Evolutionary conservation across 768 basidiomycete genomes (phyloP).

Genomic region (Tricholoma flavovirens): DNA sequence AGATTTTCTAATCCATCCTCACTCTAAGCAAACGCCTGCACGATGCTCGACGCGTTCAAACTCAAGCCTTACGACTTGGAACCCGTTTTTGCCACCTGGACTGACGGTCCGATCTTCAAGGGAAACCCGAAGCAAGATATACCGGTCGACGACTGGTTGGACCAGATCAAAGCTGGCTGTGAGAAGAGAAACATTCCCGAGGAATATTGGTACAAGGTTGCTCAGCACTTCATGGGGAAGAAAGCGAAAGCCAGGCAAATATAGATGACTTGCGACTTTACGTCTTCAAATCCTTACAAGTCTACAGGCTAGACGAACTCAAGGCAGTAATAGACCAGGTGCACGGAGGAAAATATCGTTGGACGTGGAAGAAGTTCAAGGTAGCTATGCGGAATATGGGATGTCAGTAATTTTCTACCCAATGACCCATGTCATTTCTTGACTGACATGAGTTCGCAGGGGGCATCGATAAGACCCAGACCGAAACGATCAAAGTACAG

Average conservation of each 20-base stretch:
- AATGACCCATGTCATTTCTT: not conserved
- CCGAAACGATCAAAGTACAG: constrained; percentile 38
- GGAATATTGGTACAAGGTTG: constrained; percentile 81
- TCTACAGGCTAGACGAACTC: constrained; percentile 51
- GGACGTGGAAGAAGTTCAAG: constrained; percentile 82
- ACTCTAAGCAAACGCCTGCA: constrained; percentile 6
- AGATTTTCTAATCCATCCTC: not conserved
- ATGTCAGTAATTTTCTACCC: constrained; percentile 42
- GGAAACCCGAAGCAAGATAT: constrained; percentile 67
- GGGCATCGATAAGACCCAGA: constrained; percentile 57
- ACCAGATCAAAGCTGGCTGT: constrained; percentile 68
- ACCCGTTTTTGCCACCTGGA: constrained; percentile 62
- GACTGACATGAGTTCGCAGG: constrained; percentile 33
- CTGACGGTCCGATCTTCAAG: constrained; percentile 56
- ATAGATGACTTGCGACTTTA: not conserved
- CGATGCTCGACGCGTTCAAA: constrained; percentile 73
- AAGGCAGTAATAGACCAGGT: constrained; percentile 70
- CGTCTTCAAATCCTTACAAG: not conserved
- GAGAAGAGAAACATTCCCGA: constrained; percentile 64
- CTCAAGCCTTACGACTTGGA: constrained; percentile 73
- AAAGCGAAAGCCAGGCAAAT: constrained; percentile 55
- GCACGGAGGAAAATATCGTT: constrained; percentile 71
- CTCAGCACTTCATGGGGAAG: constrained; percentile 67
- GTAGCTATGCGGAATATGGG: constrained; percentile 78
- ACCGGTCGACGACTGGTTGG: constrained; percentile 69